Conservation (phyloP, 202 grass and related monocot genomes). For the Cymbopogon flexuosus region DNA sequence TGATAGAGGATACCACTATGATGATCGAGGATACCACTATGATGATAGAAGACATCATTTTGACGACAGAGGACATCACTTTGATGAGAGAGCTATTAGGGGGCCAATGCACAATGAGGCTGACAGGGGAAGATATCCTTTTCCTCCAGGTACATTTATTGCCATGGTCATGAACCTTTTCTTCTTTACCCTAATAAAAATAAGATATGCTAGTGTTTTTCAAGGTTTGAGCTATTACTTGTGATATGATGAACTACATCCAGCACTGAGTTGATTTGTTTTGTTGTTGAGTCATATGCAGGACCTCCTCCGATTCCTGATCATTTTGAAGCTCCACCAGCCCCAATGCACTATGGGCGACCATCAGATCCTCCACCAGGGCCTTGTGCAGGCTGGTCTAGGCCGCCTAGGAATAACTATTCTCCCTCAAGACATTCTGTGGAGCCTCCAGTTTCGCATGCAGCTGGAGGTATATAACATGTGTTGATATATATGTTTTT, state of each 20-base stretch:
- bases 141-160: constrained; percentile 40
- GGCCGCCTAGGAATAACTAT: constrained; percentile 48
- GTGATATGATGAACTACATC: not conserved
- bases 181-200: not conserved
- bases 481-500: not conserved
- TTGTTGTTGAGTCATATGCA: constrained; percentile 33
- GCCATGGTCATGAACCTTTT: not conserved
- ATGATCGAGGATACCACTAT: constrained; percentile 35
- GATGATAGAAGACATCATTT: constrained; percentile 39
- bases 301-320: constrained; percentile 40
- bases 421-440: constrained; percentile 44
- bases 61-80: constrained; percentile 41
- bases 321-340: constrained; percentile 50
- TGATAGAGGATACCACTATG: constrained; percentile 29
- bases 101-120: constrained; percentile 50
- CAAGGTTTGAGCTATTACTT: not conserved
- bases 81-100: constrained; percentile 63
- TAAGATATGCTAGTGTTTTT: not conserved
- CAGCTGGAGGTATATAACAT: constrained; percentile 49
- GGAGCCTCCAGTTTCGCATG: constrained; percentile 54
- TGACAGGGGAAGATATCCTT: constrained; percentile 49
- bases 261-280: constrained; percentile 13
- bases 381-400: constrained; percentile 61
- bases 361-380: constrained; percentile 50
- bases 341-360: constrained; percentile 48